These are phyloP conservation scores for Populus simonii DNA, from an alignment of 345 rosid genomes.

Conservation along the genomic window DNA sequence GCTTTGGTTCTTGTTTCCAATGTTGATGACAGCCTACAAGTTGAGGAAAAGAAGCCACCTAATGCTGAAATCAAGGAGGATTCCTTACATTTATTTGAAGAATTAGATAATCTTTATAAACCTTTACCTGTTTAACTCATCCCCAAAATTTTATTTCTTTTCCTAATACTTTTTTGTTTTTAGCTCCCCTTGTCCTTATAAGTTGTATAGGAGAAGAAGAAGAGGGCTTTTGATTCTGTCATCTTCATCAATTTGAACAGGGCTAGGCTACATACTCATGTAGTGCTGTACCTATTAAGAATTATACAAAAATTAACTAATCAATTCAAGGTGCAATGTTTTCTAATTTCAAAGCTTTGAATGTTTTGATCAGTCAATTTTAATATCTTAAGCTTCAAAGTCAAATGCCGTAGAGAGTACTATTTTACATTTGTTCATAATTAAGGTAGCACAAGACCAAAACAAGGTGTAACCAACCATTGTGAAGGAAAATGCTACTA, in stretches of 20 bases:
- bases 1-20: not conserved
- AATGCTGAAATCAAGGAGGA: slow-evolving; percentile 39
- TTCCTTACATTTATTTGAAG: slow-evolving; percentile 23
- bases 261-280: not conserved
- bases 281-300: not conserved
- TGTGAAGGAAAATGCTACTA: not conserved
- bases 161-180: not conserved
- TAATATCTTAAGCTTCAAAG: not conserved
- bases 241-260: not conserved
- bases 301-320: not conserved
- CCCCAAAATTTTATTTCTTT: not conserved
- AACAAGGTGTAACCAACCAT: not conserved
- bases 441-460: not conserved
- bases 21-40: slow-evolving; percentile 29
- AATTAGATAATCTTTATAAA: slow-evolving; percentile 18
- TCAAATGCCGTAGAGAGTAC: not conserved
- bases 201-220: slow-evolving; percentile 11
- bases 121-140: slow-evolving; percentile 18
- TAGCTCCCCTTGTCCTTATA: slow-evolving; percentile 4
- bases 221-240: slow-evolving; percentile 3
- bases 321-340: not conserved
- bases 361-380: not conserved
- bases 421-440: not conserved
- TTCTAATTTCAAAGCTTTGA: not conserved
- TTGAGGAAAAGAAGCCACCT: slow-evolving; percentile 22